These are phyloP conservation scores for Cylindrotheca closterium DNA, from an alignment of 108 stramenopile genomes.

Conservation along the genomic window DNA sequence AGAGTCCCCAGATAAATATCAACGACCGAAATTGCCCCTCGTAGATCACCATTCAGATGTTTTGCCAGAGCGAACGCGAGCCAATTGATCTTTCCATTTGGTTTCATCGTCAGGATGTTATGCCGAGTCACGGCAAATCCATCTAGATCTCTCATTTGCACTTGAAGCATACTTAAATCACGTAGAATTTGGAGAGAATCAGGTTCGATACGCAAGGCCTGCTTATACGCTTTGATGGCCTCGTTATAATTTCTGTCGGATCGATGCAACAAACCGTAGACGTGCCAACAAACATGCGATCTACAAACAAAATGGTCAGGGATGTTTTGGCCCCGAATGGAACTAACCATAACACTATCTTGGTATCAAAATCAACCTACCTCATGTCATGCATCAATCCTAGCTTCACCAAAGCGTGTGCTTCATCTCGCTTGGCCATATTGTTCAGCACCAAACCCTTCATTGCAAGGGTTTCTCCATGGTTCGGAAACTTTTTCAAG, in stretches of 20 bases:
- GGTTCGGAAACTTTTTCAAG: constrained; percentile 93
- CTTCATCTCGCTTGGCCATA: constrained; percentile 80
- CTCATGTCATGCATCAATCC: constrained; percentile 92
- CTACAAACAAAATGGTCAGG: constrained; percentile 24
- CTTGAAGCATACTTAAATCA: constrained; percentile 89
- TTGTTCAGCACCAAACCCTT: constrained; percentile 91
- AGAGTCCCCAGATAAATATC: constrained; percentile 85
- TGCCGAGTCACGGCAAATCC: constrained; percentile 91
- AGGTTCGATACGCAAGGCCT: constrained; percentile 91
- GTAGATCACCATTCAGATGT: constrained; percentile 79
- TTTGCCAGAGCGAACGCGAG: constrained; percentile 90
- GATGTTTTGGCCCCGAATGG: constrained; percentile 1
- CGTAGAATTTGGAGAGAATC: constrained; percentile 94
- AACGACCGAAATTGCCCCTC: constrained; percentile 83
- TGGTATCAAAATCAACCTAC: constrained; percentile 40
- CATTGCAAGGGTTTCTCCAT: constrained; percentile 98
- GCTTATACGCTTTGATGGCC: constrained; percentile 98
- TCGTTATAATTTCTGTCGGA: constrained; percentile 94
- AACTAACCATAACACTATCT: not conserved
- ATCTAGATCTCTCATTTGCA: constrained; percentile 90
- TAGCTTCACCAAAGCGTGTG: constrained; percentile 88
- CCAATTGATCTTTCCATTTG: constrained; percentile 92
- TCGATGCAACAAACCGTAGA: constrained; percentile 94
- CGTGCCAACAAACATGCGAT: constrained; percentile 99
- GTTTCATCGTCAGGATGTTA: constrained; percentile 74